Evolutionary conservation across 116 monocot genomes (phyloP).

Genomic region (Papilionanthe hybrid): DNA sequence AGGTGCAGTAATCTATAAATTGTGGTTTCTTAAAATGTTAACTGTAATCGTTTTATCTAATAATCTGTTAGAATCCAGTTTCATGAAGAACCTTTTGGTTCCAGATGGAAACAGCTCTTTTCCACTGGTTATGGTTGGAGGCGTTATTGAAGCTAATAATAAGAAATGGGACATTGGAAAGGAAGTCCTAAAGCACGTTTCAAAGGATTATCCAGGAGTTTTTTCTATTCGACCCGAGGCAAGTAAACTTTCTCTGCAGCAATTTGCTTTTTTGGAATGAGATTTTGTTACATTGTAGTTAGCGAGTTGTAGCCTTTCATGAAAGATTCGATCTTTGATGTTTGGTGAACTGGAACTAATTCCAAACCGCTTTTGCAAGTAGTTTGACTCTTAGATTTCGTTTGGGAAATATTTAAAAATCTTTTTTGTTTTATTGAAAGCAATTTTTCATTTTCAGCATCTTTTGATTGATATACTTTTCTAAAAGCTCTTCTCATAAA

Average conservation of each 20-base stretch:
- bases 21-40: not conserved
- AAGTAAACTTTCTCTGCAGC: not conserved
- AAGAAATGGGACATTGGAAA: constrained; percentile 84
- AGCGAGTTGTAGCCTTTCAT: not conserved
- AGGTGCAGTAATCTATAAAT: constrained; percentile 29
- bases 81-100: constrained; percentile 5
- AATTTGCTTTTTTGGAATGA: not conserved
- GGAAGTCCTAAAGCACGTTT: constrained; percentile 66
- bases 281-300: not conserved
- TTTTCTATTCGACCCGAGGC: constrained; percentile 81
- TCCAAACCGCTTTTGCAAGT: not conserved
- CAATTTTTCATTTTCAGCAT: too few species aligned
- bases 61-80: not conserved
- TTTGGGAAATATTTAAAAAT: too few species aligned
- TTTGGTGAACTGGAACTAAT: not conserved
- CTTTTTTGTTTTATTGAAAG: too few species aligned
- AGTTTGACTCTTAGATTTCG: not conserved
- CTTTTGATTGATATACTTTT: too few species aligned
- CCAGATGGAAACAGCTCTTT: constrained; percentile 51
- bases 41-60: not conserved
- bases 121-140: constrained; percentile 96
- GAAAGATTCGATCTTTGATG: not conserved
- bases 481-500: too few species aligned
- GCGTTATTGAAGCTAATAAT: constrained; percentile 71
- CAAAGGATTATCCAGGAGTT: constrained; percentile 55